Percentiles rank a stretch among this genome's conserved stretches.
These are phyloP conservation scores for Diospyros lotus DNA, from an alignment of 148 eudicot species.

Conservation along the genomic window DNA sequence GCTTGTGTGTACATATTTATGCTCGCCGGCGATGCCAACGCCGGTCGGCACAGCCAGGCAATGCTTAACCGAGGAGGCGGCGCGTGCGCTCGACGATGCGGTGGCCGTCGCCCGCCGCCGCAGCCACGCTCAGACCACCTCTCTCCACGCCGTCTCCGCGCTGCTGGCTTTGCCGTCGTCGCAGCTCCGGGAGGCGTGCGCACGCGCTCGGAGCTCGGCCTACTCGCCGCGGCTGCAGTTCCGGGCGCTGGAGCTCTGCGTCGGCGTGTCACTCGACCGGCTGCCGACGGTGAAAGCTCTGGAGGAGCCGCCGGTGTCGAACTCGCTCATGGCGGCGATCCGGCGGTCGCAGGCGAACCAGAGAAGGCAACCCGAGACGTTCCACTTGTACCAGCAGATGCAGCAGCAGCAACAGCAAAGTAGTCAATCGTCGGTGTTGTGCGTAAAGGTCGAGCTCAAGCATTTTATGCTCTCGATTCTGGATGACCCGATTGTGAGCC, in stretches of 20 bases:
- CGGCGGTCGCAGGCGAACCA: conserved; percentile 92
- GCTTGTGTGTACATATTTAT: not conserved
- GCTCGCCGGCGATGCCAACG: conserved; percentile 76
- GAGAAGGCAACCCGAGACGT: conserved; percentile 78
- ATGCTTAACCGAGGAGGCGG: conserved; percentile 80
- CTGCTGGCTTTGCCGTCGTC: conserved; percentile 61
- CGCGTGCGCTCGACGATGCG: conserved; percentile 73
- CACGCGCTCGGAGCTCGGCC: conserved; percentile 50
- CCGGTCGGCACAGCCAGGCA: conserved; percentile 79
- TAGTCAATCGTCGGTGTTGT: not conserved
- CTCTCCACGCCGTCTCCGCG: conserved; percentile 80
- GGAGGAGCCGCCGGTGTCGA: conserved; percentile 76
- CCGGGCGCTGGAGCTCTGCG: conserved; percentile 75
- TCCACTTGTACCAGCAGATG: conserved; percentile 50
- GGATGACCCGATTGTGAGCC: conserved; percentile 81
- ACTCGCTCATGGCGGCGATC: conserved; percentile 92
- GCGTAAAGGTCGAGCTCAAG: conserved; percentile 21
- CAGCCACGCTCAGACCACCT: conserved; percentile 81
- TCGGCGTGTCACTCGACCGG: conserved; percentile 73
- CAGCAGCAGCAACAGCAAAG: not conserved
- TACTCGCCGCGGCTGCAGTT: conserved; percentile 66
- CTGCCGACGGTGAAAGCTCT: conserved; percentile 35
- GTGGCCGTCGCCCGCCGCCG: conserved; percentile 81
- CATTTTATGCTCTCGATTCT: conserved; percentile 71
- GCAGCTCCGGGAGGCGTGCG: conserved; percentile 64